Base-by-base conservation (phyloP, 352 stramenopile species). In the Globisporangium mamillatum region DNA sequence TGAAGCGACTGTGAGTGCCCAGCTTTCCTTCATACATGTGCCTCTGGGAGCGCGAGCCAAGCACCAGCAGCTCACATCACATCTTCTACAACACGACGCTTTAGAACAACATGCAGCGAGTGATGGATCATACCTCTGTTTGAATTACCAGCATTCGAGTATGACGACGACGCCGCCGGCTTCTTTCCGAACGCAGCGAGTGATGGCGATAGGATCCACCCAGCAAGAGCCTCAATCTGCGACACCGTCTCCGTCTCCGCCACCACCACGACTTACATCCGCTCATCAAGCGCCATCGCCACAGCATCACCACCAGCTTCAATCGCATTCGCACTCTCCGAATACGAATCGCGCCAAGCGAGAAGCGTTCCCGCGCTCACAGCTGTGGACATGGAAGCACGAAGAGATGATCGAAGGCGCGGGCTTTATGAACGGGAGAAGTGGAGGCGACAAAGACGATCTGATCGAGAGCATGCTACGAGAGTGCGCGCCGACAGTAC, bases 301-400 rank as follows among this genome's bases (percentile, higher is more conserved):
- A 22, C 25, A 7, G 14, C 25, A 50, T n/a, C 41, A 34, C 18
- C 38, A 57, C 0, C 63, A 52, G 4, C 52, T 29, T 22, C 46
- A 32, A 6, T 18, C 4, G 27, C 61, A n/a, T 4, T 64, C 38
- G 3, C 44, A 60, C 24, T 75, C 69, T 0, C 66, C 70, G 0
- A 54, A 66, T 50, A 60, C 16, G n/a, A 61, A 53, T 38, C 70
- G 67, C 3, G 10, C 38, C 2, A 73, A 75, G 64, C 77, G 73
- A 8, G 68, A 70, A n/a, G 69, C 71, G 44, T 90, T 92, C 70
- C 81, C 82, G 16, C 84, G 84, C 16, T 69, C 82, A 8, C 69
- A 87, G 46, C 75, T 92, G 16, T 92, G 82, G 84, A 72, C 66
- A 18, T 92, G 82, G 84, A 74, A 71, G 9, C 63, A 81, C 53